Evolutionary conservation across 768 basidiomycete genomes (phyloP).

Genomic region (Lactarius hengduanensis): DNA sequence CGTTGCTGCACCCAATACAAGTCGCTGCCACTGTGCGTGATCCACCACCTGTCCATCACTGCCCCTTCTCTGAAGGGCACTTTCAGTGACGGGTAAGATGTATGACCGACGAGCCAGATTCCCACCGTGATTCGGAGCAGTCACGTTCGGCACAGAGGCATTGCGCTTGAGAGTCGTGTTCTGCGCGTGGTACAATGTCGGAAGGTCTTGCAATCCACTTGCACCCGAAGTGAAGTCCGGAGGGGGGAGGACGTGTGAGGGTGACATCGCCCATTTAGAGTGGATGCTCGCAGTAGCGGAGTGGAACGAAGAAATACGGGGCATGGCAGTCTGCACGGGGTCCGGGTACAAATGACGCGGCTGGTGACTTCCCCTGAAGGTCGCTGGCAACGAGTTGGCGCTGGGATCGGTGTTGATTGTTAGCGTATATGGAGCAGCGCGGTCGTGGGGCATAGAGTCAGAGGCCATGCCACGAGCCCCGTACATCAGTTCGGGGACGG

Average conservation of each 20-base stretch:
- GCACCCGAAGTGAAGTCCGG: neutral
- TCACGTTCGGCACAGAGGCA: neutral
- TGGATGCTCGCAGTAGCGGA: conserved; percentile 21
- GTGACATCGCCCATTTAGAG: conserved; percentile 9
- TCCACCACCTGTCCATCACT: conserved; percentile 15
- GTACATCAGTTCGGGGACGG: neutral
- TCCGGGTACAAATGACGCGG: neutral
- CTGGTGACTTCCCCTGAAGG: neutral
- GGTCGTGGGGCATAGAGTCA: neutral
- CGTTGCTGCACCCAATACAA: conserved; percentile 19
- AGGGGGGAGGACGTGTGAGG: neutral
- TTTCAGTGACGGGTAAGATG: neutral
- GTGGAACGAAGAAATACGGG: conserved; percentile 4
- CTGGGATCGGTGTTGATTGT: neutral
- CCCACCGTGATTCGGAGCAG: neutral
- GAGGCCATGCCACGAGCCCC: neutral
- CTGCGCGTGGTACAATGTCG: neutral
- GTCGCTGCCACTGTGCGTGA: conserved; percentile 16
- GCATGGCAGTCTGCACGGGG: neutral
- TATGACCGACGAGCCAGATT: neutral
- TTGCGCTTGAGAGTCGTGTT: conserved; percentile 4
- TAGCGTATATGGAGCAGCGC: neutral
- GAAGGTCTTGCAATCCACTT: neutral
- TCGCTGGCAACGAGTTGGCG: neutral
- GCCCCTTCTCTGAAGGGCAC: neutral